Evolutionary conservation across 2,329 filamentous ascomycete genomes (phyloP), one percentile per base, ranked within the genome.

Genomic region (Colletotrichum orbiculare): DNA sequence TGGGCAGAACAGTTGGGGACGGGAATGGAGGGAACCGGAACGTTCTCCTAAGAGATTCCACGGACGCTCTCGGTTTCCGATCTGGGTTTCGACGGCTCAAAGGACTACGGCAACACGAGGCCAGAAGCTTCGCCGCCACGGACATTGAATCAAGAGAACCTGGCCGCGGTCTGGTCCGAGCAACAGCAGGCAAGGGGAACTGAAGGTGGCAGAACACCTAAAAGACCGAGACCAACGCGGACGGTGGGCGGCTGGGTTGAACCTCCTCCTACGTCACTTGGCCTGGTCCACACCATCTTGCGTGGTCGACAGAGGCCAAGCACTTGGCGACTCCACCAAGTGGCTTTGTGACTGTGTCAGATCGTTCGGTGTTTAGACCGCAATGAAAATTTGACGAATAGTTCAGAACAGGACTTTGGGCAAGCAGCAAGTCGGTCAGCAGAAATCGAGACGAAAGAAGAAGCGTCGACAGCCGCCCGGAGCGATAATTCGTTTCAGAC

Each of bases 251-350:
- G 53, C 58, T 42, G 33, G 50, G 50, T 33, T 55, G 46, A 61
- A 62, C 17, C 17, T 17, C 53, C 52, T 65, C 52, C 58, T 66
- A 57, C 63, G 63, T 63, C 63, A 66, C 63, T 57, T 66, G 63
- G 63, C 58, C 39, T 13, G 41, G 58, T 52, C 63, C 63, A 55
- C 63, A 66, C 58, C 58, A 63, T 53, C 46, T 63, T 63, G 63
- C 63, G 63, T 33, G 58, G 58, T 66, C 63, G 37, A 37, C 13
- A 63, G 59, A 41, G 43, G 58, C 63, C 63, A 66, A 66, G 63
- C 41, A 11, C 63, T 66, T 66, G 63, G 63, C 63, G 47, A 53
- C 53, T 17, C 63, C 63, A 63, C 63, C 42, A 13, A 46, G 13
- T 48, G 45, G 52, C 53, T 25, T 66, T 63, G 42, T 63, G 63